These are phyloP conservation scores for Isatis tinctoria DNA, from an alignment of 345 rosid species.

Conservation along the genomic window DNA sequence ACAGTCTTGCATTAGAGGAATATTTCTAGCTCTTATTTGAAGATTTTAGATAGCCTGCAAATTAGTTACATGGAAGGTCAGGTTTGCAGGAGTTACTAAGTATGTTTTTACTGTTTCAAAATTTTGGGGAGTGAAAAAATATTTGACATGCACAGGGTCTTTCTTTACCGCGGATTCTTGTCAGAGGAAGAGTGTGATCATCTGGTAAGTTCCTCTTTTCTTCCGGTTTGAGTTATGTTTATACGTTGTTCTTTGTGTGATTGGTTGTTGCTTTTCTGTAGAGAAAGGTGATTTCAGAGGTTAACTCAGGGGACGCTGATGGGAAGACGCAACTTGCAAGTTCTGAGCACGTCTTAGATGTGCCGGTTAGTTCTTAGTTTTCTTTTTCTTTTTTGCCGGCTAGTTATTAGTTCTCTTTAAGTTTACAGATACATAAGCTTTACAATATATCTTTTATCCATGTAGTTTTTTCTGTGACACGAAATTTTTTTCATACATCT, in stretches of 20 bases:
- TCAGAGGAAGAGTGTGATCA: constrained; percentile 74
- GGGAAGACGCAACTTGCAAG: constrained; percentile 33
- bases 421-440: not conserved
- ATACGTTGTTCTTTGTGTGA: not conserved
- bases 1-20: not conserved
- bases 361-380: constrained; percentile 12
- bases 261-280: not conserved
- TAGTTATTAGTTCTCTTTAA: not conserved
- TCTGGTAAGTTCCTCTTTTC: constrained; percentile 44
- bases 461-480: not conserved
- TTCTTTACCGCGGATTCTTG: constrained; percentile 62
- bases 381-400: no score
- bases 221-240: not conserved
- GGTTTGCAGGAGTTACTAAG: not conserved
- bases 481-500: not conserved
- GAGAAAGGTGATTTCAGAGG: constrained; percentile 7
- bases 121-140: constrained; percentile 22
- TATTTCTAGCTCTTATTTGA: not conserved
- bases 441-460: not conserved
- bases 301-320: constrained; percentile 23
- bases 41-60: not conserved
- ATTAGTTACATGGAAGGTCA: not conserved
- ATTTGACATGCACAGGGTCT: constrained; percentile 53
- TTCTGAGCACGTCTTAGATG: constrained; percentile 27
- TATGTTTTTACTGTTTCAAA: not conserved